Conservation (phyloP, 352 stramenopile genomes). For the Globisporangium mamillatum region DNA sequence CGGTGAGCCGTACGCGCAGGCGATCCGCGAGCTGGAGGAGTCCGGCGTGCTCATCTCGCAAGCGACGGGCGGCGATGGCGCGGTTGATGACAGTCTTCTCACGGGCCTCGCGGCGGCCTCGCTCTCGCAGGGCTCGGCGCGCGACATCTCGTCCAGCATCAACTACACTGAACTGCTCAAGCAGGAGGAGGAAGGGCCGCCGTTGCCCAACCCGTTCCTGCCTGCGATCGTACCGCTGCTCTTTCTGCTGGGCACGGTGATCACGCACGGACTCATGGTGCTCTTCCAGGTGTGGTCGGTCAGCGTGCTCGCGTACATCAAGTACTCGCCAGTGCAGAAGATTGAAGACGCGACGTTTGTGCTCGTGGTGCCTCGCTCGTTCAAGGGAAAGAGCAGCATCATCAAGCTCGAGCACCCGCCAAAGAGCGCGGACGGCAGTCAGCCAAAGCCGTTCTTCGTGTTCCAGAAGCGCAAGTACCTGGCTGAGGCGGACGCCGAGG, state of each 20-base stretch:
- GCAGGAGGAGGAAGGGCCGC: conserved; percentile 55
- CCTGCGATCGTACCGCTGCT: conserved; percentile 88
- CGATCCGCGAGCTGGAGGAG: conserved; percentile 71
- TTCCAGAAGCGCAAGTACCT: conserved; percentile 92
- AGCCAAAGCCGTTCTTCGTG: conserved; percentile 66
- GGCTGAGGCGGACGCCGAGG: conserved; percentile 53
- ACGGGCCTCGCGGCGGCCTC: conserved; percentile 63
- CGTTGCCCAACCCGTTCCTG: conserved; percentile 89
- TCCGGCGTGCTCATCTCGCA: conserved; percentile 42
- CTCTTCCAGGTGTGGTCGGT: conserved; percentile 89
- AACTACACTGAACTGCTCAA: conserved; percentile 62
- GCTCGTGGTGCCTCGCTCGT: conserved; percentile 80
- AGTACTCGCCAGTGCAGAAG: conserved; percentile 72
- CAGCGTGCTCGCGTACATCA: conserved; percentile 75
- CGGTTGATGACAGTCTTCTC: conserved; percentile 38
- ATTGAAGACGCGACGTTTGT: conserved; percentile 71
- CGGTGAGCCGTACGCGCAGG: conserved; percentile 71
- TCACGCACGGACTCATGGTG: conserved; percentile 84
- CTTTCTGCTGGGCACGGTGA: conserved; percentile 74
- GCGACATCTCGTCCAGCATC: conserved; percentile 45
- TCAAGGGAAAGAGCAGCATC: conserved; percentile 87
- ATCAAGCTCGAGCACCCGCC: conserved; percentile 53
- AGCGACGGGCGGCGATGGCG: conserved; percentile 17
- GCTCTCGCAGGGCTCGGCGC: conserved; percentile 65
- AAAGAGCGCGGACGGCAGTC: conserved; percentile 28